Conservation (phyloP, 106 monocot species). For the Allium fistulosum region DNA sequence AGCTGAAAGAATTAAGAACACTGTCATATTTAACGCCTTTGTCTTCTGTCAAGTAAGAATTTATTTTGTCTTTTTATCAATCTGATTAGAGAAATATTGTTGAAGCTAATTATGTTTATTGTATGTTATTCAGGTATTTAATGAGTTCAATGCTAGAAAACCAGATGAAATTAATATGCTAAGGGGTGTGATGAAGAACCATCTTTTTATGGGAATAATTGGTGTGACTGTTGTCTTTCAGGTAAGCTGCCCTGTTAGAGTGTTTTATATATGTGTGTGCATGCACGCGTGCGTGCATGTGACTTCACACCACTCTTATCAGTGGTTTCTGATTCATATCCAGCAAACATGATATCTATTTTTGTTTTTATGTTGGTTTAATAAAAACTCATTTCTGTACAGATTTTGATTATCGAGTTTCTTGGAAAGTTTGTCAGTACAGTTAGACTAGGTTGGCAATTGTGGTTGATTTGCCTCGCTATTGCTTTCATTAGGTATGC, state of each 20-base stretch:
- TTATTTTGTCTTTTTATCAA: not conserved
- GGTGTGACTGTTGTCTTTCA: conserved; percentile 67
- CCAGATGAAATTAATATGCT: conserved; percentile 87
- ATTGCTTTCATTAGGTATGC: conserved; percentile 66
- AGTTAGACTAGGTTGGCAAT: conserved; percentile 61
- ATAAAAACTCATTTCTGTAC: not conserved
- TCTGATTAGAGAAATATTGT: not conserved
- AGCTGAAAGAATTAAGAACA: conserved; percentile 71
- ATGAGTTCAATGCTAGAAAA: conserved; percentile 96
- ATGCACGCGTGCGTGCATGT: no score
- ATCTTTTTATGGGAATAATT: conserved; percentile 76
- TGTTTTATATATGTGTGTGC: no score
- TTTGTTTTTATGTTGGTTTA: no score
- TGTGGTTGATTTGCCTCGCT: conserved; percentile 73
- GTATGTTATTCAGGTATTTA: conserved; percentile 57
- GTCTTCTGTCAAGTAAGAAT: conserved; percentile 83
- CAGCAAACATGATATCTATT: no score
- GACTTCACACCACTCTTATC: no score
- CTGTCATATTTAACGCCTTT: conserved; percentile 89
- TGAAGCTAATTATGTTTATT: not conserved
- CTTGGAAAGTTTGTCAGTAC: conserved; percentile 82
- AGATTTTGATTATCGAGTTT: conserved; percentile 85
- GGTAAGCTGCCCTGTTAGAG: conserved; percentile 15
- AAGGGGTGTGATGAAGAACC: conserved; percentile 59
- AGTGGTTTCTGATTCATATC: no score